Base-by-base conservation (phyloP, 129 eudicot genomes). In the Escallonia herrerae region DNA sequence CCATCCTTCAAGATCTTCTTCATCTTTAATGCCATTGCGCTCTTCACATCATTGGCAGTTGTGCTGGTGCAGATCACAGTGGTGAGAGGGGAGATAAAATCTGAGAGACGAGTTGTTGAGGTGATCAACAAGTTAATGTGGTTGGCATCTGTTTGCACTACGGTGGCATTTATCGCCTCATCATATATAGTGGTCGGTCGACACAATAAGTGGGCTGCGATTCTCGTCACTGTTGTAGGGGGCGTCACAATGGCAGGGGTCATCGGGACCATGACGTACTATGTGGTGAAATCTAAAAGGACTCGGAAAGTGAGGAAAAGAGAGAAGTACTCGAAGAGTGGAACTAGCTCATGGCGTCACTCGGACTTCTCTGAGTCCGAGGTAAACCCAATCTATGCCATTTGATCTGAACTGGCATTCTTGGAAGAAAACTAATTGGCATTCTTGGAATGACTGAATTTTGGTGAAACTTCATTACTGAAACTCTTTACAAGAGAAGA, bases 101-200 rank as follows among this genome's bases (percentile, higher is more conserved):
- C 81, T 2, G 77, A 71, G 69, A 59, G 81, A 53, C 58, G 70
- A 3, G 77, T 77, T 46, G 66, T 77, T 7, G 81, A 71, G 61
- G 77, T 76, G 14, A 76, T 76, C 61, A 76, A 76, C 42, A 76
- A 76, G 68, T 40, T 76, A 65, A 77, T 77, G 81, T 77, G 81
- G 77, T 65, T 77, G 71, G 81, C 81, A 14, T 71, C 81, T 7
- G 73, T 77, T 39, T 77, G 81, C 56, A 76, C 81, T 41, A 33
- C 81, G 6, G 68, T 76, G 22, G 71, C 81, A 14, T 77, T 77
- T 45, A 77, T 77, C 13, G 48, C 77, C 10, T 77, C 81, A 3
- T 71, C 81, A 2, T 77, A 77, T 55, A 77, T 77, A 13, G 81
- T 77, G 5, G 77, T 77, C 3, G 81, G 81, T 39, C 57, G 73